Base-by-base conservation (phyloP, 116 monocot species). In the Phalaenopsis hybrid region DNA sequence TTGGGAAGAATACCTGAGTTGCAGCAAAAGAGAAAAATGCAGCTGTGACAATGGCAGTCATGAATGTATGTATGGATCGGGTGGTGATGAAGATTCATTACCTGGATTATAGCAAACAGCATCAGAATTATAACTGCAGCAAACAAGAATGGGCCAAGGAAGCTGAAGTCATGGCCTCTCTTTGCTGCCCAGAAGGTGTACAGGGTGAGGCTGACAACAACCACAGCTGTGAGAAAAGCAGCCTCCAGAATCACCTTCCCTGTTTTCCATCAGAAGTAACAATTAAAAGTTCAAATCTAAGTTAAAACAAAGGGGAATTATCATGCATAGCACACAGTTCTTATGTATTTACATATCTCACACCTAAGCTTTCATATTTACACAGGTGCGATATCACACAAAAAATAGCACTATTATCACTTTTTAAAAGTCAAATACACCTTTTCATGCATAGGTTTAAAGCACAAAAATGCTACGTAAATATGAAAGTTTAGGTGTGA, bases 181-280 rank as follows among this genome's bases (percentile, higher is more conserved):
- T 79, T 81, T 5, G 92, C 90, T 8, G 94, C 94, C 92, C 92
- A 94, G 82, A 94, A 94, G 3, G 94, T 94, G 85, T 89, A 94
- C 10, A 88, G 75, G 2, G 94, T 94, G 58, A 94, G 89, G 61
- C 94, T 85, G 4, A 94, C 31, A 13, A 94, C 87, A 3, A 94
- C 94, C 4, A 84, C 82, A 0, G 89, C 79, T 2, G 92, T 94
- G 4, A 94, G 86, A 43, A 85, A 79, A 6, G 76, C 90, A 10
- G 94, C 75, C 80, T 92, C 92, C 11, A 94, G 86, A 78, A 92
- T 90, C 25, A 92, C 79, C 55, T 85, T 78, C 34, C 92, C 91
- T 88, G 86, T 34, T 79, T 49, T 8, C 5, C 49, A 77, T 51
- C 65, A 65, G 21, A 65, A 65, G 9, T 23, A 65, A 65, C 2